phyloP scores from a whole-genome alignment of 2,329 filamentous ascomycete species.

The Botrytis sinoallii region DNA sequence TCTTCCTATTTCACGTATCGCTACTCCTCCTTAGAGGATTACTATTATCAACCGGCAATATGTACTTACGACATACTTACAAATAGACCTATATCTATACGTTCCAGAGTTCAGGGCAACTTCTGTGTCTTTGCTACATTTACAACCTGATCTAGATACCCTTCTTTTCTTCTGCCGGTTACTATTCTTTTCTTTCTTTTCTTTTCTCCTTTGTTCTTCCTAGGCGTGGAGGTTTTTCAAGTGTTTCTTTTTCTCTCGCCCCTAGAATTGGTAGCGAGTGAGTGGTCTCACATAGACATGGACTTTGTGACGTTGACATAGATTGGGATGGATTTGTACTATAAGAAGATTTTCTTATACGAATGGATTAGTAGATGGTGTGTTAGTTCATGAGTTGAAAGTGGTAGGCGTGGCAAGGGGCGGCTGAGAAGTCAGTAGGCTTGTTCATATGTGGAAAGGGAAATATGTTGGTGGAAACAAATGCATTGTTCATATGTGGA shows the following conservation, averaged over 20 bases:
- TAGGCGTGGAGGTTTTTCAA: neutral
- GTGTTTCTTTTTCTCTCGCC: neutral
- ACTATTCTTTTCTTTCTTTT: neutral
- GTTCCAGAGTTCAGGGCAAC: neutral
- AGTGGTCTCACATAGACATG: neutral
- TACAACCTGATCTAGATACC: neutral
- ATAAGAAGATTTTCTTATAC: neutral
- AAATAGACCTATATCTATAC: neutral
- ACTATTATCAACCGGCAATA: neutral
- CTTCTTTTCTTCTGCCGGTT: neutral
- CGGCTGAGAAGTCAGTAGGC: no score
- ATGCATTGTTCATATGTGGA: neutral
- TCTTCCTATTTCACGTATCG: neutral
- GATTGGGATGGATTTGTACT: conserved; percentile 6
- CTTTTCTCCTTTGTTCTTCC: neutral
- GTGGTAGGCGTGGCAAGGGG: neutral
- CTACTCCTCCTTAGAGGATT: conserved; percentile 9
- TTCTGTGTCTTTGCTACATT: neutral
- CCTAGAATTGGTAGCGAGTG: neutral
- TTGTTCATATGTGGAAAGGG: neutral
- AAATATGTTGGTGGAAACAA: neutral
- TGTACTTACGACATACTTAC: conserved; percentile 2
- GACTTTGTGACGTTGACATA: neutral
- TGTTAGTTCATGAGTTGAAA: neutral
- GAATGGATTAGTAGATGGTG: neutral